Evolutionary conservation across 371 early-diverging fungal species (phyloP).

Genomic region (Chytridiales sp.): DNA sequence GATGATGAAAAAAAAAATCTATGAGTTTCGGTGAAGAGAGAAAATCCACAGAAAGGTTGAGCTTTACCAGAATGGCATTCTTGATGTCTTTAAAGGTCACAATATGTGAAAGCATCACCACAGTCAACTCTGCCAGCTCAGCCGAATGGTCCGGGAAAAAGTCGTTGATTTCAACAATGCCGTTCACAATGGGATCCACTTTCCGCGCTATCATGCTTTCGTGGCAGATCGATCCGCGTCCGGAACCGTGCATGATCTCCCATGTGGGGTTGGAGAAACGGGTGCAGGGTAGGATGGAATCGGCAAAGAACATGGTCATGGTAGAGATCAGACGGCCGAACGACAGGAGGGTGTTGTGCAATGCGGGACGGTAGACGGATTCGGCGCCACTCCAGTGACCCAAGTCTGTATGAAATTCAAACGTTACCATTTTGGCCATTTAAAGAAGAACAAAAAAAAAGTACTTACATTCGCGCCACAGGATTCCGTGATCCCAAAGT

Average conservation of each 20-base stretch:
- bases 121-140: background rate
- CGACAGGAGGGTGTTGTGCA: constrained; percentile 4
- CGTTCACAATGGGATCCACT: constrained; percentile 16
- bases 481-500: constrained; percentile 21
- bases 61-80: constrained; percentile 18
- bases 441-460: no score
- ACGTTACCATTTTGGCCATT: background rate
- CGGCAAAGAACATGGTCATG: constrained; percentile 12
- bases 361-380: constrained; percentile 1
- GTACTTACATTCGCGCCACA: constrained; percentile 18
- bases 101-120: constrained; percentile 15
- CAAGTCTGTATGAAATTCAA: background rate
- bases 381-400: constrained; percentile 1
- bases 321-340: constrained; percentile 8
- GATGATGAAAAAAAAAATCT: no score
- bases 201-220: no score
- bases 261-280: constrained; percentile 13
- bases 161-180: constrained; percentile 6
- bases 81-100: constrained; percentile 20
- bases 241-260: constrained; percentile 5
- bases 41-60: no score
- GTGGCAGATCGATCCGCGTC: no score
- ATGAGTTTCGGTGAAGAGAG: no score
- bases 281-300: constrained; percentile 17
- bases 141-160: constrained; percentile 10